Conservation (phyloP, 176 grass and related monocot species). For the Ampelocalamus luodianensis region DNA sequence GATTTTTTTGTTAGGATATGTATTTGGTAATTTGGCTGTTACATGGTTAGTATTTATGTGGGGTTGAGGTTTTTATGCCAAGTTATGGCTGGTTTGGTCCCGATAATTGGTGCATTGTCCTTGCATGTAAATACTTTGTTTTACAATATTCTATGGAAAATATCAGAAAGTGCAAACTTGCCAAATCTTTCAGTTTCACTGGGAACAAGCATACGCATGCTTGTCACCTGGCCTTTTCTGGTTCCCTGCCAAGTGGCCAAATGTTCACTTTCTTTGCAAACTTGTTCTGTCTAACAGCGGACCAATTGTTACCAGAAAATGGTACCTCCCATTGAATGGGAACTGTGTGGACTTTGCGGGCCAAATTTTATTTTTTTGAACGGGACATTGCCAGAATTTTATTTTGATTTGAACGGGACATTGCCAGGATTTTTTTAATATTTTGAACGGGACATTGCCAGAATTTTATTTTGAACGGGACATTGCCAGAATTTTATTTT, state of each 20-base stretch:
- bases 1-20: conserved; percentile 12
- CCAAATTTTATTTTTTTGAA: too few species aligned
- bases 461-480: too few species aligned
- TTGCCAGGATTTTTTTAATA: too few species aligned
- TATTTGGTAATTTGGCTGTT: conserved; percentile 20
- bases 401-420: too few species aligned
- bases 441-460: too few species aligned
- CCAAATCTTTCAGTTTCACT: conserved; percentile 3
- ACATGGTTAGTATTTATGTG: conserved; percentile 18
- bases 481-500: background rate
- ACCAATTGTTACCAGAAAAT: conserved; percentile 12
- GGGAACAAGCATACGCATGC: background rate
- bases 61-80: conserved; percentile 5
- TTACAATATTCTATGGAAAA: conserved; percentile 25
- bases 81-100: conserved; percentile 8
- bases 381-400: too few species aligned
- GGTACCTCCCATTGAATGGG: background rate
- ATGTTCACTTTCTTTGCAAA: conserved; percentile 15
- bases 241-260: background rate
- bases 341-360: background rate
- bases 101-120: background rate
- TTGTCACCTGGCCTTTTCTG: background rate
- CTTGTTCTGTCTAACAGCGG: background rate
- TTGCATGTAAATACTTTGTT: conserved; percentile 10
- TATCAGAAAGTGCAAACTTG: conserved; percentile 18